Base-by-base conservation (phyloP, 1,284 basidiomycete genomes). In the Ustilago nuda region DNA sequence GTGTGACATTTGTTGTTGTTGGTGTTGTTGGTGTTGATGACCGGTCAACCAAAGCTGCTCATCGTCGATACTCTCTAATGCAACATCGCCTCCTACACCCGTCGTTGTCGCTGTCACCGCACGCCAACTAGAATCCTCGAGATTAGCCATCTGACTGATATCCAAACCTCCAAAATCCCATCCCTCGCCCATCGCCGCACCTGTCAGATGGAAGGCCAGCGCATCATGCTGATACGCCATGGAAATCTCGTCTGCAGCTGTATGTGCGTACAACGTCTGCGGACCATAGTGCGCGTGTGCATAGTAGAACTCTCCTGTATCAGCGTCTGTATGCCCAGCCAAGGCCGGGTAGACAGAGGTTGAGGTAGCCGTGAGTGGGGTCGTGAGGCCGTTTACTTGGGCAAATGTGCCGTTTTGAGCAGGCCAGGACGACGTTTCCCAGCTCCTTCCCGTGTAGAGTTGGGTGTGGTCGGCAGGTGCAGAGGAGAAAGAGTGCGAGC, bases 301-400 rank as follows among this genome's bases (percentile, higher is more conserved):
- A 30, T 33, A 51, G 39, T 23, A 41, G 33, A 52, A 56, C 4
- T 50, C 27, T n/a, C 11, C 41, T 45, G 2, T 17, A 2, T 45
- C 8, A 45, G 13, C 15, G n/a, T 45, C 12, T 17, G 13, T 11
- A 17, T 45, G 48, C 8, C 23, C 8, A 37, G 53, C 12, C 30
- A 45, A 56, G 6, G 61, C 32, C 2, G 52, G 56, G 54, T 72
- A 65, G 51, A 72, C 41, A 0, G 55, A 19, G 8, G 61, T 19
- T 3, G 32, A 27, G 27, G 36, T 45, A 19, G 60, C 61, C 13
- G 71, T 68, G 8, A 73, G 50, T 4, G 71, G 66, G 3, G 71
- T 68, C 15, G 58, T 55, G 6, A 73, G 39, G 32, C 71, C 71
- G 55, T 73, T 51, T 3, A 65, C 52, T 43, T 73, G 56, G 35